phyloP scores from a whole-genome alignment of 495 filamentous ascomycete species.

The Podospora tetraspora region DNA sequence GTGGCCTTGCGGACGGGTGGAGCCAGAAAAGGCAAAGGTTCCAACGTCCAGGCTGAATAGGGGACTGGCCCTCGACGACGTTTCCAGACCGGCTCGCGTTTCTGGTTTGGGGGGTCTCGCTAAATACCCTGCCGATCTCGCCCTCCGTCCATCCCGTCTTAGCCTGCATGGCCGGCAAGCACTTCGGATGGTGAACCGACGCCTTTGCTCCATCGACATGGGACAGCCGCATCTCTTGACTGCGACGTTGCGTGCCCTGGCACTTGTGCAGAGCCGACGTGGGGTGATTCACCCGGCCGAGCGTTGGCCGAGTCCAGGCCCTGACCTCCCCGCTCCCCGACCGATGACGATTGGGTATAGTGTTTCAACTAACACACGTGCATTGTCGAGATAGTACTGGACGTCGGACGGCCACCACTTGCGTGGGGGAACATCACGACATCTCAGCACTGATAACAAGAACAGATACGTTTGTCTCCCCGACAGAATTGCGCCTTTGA shows the following conservation, averaged over 20 bases:
- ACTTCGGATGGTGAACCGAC: constrained; percentile 27
- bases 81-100: background rate
- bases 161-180: constrained; percentile 10
- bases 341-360: background rate
- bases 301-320: background rate
- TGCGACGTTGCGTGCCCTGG: background rate
- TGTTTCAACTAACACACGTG: background rate
- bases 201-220: constrained; percentile 3
- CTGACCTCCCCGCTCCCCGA: background rate
- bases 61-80: constrained; percentile 3
- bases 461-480: background rate
- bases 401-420: background rate
- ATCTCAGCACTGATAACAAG: background rate
- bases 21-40: constrained; percentile 2
- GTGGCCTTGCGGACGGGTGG: background rate
- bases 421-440: background rate
- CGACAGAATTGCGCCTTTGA: background rate
- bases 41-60: constrained; percentile 20
- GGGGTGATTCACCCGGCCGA: constrained; percentile 18
- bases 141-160: constrained; percentile 10
- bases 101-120: background rate
- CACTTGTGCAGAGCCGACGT: constrained; percentile 1
- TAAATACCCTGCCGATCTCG: constrained; percentile 10
- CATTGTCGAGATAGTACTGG: background rate
- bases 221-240: constrained; percentile 1